A percentile compares a stretch with the other conserved stretches of the same genome.
Conservation (phyloP, 257 asterid species). For the Solanum peruvianum region DNA sequence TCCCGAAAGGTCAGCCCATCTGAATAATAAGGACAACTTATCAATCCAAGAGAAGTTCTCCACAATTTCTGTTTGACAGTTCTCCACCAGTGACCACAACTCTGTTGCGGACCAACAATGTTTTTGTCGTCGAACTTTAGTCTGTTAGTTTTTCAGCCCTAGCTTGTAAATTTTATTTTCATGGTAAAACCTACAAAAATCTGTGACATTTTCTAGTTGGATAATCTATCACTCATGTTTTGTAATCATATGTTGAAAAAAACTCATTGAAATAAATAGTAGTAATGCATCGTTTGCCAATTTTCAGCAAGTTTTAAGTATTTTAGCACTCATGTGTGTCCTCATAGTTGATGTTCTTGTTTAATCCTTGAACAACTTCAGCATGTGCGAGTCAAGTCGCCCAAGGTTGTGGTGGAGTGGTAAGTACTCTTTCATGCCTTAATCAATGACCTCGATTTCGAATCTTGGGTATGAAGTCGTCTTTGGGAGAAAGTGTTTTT, state of each 20-base stretch:
- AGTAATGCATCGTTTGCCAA: background rate
- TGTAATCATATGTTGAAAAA: background rate
- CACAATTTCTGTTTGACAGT: background rate
- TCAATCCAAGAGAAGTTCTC: background rate
- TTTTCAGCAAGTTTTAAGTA: background rate
- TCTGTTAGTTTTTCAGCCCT: background rate
- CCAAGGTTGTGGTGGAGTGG: background rate
- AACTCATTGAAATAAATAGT: background rate
- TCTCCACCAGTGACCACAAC: background rate
- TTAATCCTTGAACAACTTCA: background rate
- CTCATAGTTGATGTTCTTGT: background rate
- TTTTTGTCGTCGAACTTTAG: background rate
- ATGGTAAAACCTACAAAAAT: background rate
- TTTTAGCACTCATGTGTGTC: background rate
- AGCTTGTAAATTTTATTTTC: background rate
- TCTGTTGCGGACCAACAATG: background rate
- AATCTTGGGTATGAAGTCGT: fast-evolving
- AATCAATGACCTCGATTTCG: fast-evolving
- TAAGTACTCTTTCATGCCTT: background rate
- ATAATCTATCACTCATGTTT: background rate
- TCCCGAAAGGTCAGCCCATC: slow-evolving; percentile 28
- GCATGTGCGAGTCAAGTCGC: background rate
- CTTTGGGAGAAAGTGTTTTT: background rate
- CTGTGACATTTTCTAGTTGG: background rate
- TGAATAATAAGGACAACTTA: background rate